Evolutionary conservation across 2,329 filamentous ascomycete species (phyloP), one percentile per base, ranked within the genome.

Genomic region (Didymella segeticola): DNA sequence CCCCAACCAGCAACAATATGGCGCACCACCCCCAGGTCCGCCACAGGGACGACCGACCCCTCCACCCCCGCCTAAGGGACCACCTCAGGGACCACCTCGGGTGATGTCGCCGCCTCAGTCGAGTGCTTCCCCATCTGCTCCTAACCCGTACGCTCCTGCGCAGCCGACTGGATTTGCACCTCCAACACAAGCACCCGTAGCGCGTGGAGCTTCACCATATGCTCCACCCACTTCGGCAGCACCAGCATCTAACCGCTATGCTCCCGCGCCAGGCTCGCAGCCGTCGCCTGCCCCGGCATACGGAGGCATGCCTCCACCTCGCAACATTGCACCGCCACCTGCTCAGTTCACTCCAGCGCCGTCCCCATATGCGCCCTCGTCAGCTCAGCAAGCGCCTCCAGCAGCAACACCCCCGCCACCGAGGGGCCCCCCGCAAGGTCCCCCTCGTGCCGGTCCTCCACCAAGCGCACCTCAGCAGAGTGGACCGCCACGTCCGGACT

Each of bases 131-230:
- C 81, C 82, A 19, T 38, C 45, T 53, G 78, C 84, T 34, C 79
- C 54, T 7, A 75, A 73, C 72, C 78, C 83, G 2, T 91, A 93
- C 63, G 85, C 86, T 9, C 88, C 88, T 34, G 71, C 58, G 42
- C 79, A 55, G 62, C 73, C 66, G 63, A 72, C 70, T 75, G 54
- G 79, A 70, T 69, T 77, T 76, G 59, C 80, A 75, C 74, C 79
- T 27, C 75, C 68, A 61, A 73, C 64, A 46, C 83, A 83, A 37
- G 81, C 86, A 34, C 83, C 85, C 17, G 83, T 91, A 45, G 83
- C 87, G 19, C 87, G 91, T 60, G 91, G 89, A 23, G 83, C 89
- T 4, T 96, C 93, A 22, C 93, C 93, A 5, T 97, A 96, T 75
- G 91, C 93, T 67, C 85, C 89, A 30, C 89, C 93, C 47, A 90